Percentiles rank a stretch among this genome's conserved stretches.
Conservation (phyloP, 73 alveolate species). For the Tetrahymena malaccensis region DNA sequence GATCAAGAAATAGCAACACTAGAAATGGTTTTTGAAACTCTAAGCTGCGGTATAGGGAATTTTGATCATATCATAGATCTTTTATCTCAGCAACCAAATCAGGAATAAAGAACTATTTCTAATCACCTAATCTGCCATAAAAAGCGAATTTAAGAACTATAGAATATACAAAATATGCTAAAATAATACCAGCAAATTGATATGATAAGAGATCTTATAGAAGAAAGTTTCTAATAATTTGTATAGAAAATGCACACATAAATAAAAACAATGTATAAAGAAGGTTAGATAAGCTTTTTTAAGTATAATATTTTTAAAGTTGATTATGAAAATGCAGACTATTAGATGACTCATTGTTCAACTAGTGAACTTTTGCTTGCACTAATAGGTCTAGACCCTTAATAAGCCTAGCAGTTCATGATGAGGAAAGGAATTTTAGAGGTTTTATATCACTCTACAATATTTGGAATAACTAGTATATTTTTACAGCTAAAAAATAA, state of each 20-base stretch:
- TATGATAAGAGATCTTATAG: neutral
- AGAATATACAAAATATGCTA: neutral
- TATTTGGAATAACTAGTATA: neutral
- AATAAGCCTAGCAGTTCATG: neutral
- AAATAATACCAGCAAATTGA: neutral
- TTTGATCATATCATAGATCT: neutral
- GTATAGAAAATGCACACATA: neutral
- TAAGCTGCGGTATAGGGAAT: neutral
- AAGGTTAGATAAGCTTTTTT: neutral
- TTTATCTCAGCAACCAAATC: neutral
- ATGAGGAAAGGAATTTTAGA: neutral
- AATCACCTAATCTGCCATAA: neutral
- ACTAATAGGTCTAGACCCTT: neutral
- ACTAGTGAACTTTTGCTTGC: neutral
- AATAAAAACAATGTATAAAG: neutral
- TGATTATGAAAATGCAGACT: neutral
- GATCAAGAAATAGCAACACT: neutral
- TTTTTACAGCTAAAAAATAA: neutral
- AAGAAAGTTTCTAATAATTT: neutral
- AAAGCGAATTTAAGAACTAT: neutral
- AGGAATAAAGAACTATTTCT: neutral
- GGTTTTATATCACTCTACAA: neutral
- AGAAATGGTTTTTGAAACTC: neutral
- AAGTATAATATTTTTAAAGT: neutral
- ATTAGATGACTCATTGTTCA: neutral